Evolutionary conservation across 1,284 basidiomycete species (phyloP).

Genomic region (Melampsora larici-populina): DNA sequence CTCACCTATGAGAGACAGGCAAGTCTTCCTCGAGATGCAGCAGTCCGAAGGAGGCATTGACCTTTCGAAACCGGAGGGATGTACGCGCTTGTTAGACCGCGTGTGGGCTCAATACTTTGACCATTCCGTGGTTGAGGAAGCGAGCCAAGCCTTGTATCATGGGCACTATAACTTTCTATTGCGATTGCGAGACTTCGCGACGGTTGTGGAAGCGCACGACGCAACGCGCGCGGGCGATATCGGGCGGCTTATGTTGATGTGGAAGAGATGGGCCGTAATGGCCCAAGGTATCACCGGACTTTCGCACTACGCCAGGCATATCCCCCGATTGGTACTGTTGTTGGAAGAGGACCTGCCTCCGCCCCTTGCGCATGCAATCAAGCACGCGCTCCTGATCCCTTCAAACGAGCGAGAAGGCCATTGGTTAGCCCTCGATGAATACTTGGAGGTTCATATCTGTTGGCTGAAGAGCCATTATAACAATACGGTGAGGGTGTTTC

Average conservation of each 20-base stretch:
- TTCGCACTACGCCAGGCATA: not conserved
- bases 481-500: no score
- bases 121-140: no score
- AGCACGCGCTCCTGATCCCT: conserved; percentile 3
- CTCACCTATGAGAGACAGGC: no score
- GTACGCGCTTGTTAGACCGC: no score
- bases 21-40: no score
- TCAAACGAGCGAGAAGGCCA: not conserved
- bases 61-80: no score
- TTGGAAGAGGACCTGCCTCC: not conserved
- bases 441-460: not conserved
- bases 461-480: no score
- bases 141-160: no score
- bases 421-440: conserved; percentile 4
- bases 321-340: conserved; percentile 2
- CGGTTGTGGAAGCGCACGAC: not conserved
- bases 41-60: no score
- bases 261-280: conserved; percentile 24
- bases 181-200: not conserved
- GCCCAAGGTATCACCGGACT: not conserved
- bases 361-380: not conserved
- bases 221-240: no score
- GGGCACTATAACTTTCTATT: not conserved
- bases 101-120: no score
- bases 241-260: no score